Conservation (phyloP, 768 basidiomycete species). For the Fistulinella prunicolor region DNA sequence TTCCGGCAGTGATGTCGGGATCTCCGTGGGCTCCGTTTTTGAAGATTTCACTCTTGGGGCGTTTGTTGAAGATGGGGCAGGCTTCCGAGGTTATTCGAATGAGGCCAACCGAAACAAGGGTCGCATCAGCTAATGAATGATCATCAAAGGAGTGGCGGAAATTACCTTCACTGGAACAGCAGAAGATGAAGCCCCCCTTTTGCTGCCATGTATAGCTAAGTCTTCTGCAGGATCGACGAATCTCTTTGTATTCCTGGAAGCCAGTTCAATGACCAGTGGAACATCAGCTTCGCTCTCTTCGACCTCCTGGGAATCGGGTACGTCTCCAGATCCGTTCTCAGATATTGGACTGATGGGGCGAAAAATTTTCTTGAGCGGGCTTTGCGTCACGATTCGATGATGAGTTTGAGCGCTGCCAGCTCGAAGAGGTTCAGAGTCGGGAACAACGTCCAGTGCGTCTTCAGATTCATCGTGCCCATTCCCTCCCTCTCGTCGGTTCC, state of each 20-base stretch:
- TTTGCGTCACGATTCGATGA: slow-evolving; percentile 1
- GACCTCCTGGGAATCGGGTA: slow-evolving; percentile 27
- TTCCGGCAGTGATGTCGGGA: slow-evolving; percentile 62
- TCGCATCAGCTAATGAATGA: not conserved
- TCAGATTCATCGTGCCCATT: no score
- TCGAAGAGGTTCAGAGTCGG: slow-evolving; percentile 59
- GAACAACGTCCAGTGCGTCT: slow-evolving; percentile 49
- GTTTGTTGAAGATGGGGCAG: slow-evolving; percentile 2
- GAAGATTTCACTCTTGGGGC: slow-evolving; percentile 4
- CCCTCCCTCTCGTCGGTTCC: not conserved
- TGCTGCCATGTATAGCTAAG: slow-evolving; percentile 2
- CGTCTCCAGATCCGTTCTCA: slow-evolving; percentile 24
- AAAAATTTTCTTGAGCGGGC: slow-evolving; percentile 17
- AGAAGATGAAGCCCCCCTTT: slow-evolving; percentile 3
- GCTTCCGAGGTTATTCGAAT: slow-evolving; percentile 8
- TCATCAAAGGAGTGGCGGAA: not conserved
- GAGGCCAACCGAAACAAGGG: slow-evolving; percentile 4
- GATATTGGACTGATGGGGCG: slow-evolving; percentile 24
- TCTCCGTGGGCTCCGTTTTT: slow-evolving; percentile 32
- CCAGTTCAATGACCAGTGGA: slow-evolving; percentile 38
- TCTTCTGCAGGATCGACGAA: slow-evolving; percentile 1
- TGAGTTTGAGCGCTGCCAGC: slow-evolving; percentile 24
- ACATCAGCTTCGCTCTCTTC: slow-evolving; percentile 38
- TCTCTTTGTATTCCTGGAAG: slow-evolving; percentile 19
- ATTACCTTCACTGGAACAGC: slow-evolving; percentile 17